Conservation (phyloP, 1,284 basidiomycete species). For the Phlebopus sp. region DNA sequence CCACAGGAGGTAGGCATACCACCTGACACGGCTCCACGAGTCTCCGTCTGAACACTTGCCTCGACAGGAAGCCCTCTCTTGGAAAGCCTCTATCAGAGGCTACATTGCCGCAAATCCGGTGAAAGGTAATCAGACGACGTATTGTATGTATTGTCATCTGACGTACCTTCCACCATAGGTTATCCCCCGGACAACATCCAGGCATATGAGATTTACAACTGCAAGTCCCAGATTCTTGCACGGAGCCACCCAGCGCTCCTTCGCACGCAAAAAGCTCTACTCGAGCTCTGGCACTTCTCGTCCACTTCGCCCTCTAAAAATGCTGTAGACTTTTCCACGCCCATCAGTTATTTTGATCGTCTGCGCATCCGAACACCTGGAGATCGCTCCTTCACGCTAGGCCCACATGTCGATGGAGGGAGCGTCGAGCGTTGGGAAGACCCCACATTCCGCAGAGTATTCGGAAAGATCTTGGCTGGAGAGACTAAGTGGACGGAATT, state of each 20-base stretch:
- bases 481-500: constrained; percentile 52
- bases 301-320: constrained; percentile 33
- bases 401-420: constrained; percentile 77
- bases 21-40: not conserved
- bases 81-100: constrained; percentile 56
- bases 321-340: constrained; percentile 50
- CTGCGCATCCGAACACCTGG: constrained; percentile 74
- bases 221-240: constrained; percentile 54
- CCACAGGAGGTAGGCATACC: constrained; percentile 40
- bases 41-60: not conserved
- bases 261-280: constrained; percentile 49
- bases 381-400: constrained; percentile 58
- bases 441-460: constrained; percentile 55
- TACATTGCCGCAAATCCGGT: constrained; percentile 58
- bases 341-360: constrained; percentile 75
- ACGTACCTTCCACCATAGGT: constrained; percentile 37
- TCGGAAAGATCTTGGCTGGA: constrained; percentile 49
- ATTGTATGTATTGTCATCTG: not conserved
- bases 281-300: constrained; percentile 57
- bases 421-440: constrained; percentile 82
- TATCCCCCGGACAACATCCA: constrained; percentile 68
- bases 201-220: constrained; percentile 73
- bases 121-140: constrained; percentile 38
- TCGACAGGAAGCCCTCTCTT: constrained; percentile 53
- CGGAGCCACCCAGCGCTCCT: constrained; percentile 55